These are phyloP conservation scores for Steccherinum ochraceum DNA, from an alignment of 768 basidiomycete species.

Conservation along the genomic window DNA sequence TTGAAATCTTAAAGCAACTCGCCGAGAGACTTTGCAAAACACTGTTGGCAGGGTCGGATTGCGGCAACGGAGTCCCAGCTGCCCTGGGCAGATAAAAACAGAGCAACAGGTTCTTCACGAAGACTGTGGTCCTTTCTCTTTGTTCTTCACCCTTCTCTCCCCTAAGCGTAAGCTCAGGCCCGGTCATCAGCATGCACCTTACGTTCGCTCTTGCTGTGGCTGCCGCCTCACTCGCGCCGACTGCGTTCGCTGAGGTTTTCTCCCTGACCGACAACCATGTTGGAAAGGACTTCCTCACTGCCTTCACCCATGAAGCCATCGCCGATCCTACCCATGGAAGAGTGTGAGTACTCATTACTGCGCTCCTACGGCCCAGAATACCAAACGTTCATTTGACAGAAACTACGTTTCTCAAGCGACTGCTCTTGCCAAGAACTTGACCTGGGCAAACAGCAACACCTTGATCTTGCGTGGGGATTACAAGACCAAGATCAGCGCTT, in stretches of 20 bases:
- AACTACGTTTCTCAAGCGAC: constrained; percentile 41
- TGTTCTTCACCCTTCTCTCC: background rate
- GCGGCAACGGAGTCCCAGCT: too few species aligned
- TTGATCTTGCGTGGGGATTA: constrained; percentile 54
- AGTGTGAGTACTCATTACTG: constrained; percentile 43
- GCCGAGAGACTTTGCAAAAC: too few species aligned
- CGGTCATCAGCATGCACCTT: too few species aligned
- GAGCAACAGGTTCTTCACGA: background rate
- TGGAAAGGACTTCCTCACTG: constrained; percentile 35
- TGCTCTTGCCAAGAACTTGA: constrained; percentile 49
- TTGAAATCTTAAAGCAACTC: too few species aligned
- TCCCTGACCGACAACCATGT: constrained; percentile 15
- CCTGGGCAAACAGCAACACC: constrained; percentile 43
- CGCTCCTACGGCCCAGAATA: too few species aligned
- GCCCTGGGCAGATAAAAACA: too few species aligned
- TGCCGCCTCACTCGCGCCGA: too few species aligned
- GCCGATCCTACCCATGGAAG: constrained; percentile 63
- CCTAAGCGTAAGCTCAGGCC: too few species aligned
- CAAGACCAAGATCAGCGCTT: constrained; percentile 37
- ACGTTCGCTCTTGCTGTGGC: background rate
- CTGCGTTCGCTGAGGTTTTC: too few species aligned
- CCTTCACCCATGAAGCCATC: constrained; percentile 42
- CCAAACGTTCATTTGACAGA: too few species aligned
- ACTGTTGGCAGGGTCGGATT: too few species aligned
- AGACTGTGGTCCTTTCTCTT: background rate